A percentile compares a stretch with the other conserved stretches of the same genome.
Conservation (phyloP, 768 basidiomycete genomes). For the Lenzites betulinus region DNA sequence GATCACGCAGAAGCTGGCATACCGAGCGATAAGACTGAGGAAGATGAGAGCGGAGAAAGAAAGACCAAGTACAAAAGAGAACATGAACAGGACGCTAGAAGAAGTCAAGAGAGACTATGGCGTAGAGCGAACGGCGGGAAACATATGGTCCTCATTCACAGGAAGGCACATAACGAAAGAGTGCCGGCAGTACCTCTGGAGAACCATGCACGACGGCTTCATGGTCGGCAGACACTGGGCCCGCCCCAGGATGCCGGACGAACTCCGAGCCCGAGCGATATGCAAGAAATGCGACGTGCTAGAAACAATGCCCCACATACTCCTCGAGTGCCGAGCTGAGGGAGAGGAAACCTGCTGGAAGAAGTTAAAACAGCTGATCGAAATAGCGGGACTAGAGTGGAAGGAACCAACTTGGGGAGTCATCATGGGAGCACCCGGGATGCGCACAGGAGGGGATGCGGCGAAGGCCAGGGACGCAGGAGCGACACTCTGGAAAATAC, state of each 20-base stretch:
- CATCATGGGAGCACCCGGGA: too few relatives aligned
- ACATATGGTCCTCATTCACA: neutral
- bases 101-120: neutral
- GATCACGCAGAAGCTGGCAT: neutral
- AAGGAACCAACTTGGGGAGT: neutral
- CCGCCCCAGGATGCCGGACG: neutral
- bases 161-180: neutral
- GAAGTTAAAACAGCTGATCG: neutral
- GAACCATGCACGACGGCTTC: conserved; percentile 6
- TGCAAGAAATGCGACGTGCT: neutral
- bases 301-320: conserved; percentile 6
- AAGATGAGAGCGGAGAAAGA: too few relatives aligned
- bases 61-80: neutral
- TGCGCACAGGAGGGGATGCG: too few relatives aligned
- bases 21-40: neutral
- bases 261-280: neutral
- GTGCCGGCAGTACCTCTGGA: neutral
- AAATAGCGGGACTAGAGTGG: neutral
- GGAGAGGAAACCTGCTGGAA: neutral
- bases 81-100: neutral
- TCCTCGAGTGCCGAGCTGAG: conserved; percentile 1
- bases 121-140: neutral
- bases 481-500: neutral
- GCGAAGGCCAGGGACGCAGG: too few relatives aligned
- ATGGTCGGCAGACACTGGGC: conserved; percentile 5